Base-by-base conservation (phyloP, 129 eudicot species). In the Centrapalus pauciflorus region DNA sequence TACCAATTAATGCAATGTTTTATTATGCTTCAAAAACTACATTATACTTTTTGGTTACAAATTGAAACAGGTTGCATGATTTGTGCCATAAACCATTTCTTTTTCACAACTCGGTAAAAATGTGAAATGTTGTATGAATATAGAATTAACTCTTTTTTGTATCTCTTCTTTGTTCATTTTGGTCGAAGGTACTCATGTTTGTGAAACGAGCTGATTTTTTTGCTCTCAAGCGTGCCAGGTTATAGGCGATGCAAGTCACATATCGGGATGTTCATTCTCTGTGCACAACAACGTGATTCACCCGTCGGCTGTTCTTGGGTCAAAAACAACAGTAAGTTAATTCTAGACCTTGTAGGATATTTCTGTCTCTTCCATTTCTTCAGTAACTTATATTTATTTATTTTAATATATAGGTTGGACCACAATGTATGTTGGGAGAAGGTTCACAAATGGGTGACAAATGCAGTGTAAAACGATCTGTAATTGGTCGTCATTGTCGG, bases 361-460 rank as follows among this genome's bases (percentile, higher is more conserved):
- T 33, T 59, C 57, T 45, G 45, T 28, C 21, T 20, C 10, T 67
- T 23, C 12, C 0, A 51, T 20, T 1, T 11, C 7, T 34, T 7
- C 24, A 71, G 20, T 27, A 29, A 72, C 30, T 43, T 13, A 51
- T n/a, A n/a, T n/a, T n/a, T n/a, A 12, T 62, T 7, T 20, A 14
- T 20, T 28, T 64, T 41, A 17, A 0, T 63, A 38, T 69, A 50
- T 52, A 93, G 98, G 89, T 93, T 74, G 98, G 98, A 40, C 98
- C 96, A 51, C 96, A 93, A 55, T 93, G 98, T 82, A 82, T 93
- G 91, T 26, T 93, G 55, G 96, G 96, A 25, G 98, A 93, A 88
- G 98, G 98, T 66, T 83, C 92, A 25, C 79, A 93, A 72, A 80
- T 93, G 95, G 98, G 91, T 43, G 98, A 93, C 77, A 93, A 93